Conservation (phyloP, 2,329 filamentous ascomycete species). For the Ophiognomonia clavigignenti-juglandacearum region DNA sequence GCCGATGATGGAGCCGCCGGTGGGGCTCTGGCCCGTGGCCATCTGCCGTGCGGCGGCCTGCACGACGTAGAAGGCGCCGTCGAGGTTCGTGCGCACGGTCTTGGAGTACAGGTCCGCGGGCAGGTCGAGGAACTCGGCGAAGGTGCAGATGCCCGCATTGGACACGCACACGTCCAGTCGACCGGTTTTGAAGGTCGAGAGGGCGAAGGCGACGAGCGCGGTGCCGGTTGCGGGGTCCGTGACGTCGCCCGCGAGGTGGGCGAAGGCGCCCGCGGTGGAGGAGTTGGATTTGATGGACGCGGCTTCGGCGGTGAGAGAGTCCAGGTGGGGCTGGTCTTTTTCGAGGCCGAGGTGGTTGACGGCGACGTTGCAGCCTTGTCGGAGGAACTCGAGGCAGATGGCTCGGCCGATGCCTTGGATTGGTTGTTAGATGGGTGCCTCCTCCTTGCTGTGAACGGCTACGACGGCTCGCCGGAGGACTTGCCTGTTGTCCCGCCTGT, state of each 20-base stretch:
- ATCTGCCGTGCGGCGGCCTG: constrained; percentile 85
- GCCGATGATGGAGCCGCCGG: constrained; percentile 76
- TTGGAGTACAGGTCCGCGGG: constrained; percentile 63
- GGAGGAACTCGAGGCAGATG: constrained; percentile 73
- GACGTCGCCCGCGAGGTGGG: constrained; percentile 73
- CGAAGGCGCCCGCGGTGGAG: constrained; percentile 46
- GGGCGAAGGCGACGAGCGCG: constrained; percentile 61
- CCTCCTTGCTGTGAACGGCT: no score
- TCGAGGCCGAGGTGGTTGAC: constrained; percentile 71
- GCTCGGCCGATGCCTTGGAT: constrained; percentile 84
- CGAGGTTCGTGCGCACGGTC: constrained; percentile 76
- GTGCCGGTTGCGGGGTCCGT: constrained; percentile 67
- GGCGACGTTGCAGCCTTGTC: constrained; percentile 72
- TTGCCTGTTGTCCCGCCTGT: constrained; percentile 82
- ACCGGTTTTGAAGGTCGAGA: constrained; percentile 50
- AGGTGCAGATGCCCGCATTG: constrained; percentile 85
- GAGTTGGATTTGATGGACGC: constrained; percentile 33
- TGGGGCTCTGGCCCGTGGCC: constrained; percentile 54
- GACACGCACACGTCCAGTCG: constrained; percentile 75
- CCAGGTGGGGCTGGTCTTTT: constrained; percentile 45
- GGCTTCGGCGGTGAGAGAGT: constrained; percentile 49
- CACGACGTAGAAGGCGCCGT: constrained; percentile 81
- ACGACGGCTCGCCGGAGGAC: no score
- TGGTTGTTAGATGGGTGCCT: no score
- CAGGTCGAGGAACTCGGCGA: constrained; percentile 78